Evolutionary conservation across 495 filamentous ascomycete genomes (phyloP).

Genomic region (Penicillium desertorum): DNA sequence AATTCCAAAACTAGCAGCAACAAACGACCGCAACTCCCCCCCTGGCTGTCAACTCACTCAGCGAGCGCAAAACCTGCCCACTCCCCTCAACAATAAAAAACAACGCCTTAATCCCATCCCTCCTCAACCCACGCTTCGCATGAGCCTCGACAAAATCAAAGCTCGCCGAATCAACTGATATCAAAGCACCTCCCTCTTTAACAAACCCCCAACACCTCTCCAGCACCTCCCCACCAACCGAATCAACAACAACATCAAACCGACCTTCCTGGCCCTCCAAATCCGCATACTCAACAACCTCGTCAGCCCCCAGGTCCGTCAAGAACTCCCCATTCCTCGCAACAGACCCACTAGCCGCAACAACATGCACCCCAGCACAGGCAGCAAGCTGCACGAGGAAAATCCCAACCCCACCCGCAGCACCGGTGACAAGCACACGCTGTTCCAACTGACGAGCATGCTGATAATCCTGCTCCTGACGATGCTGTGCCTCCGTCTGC

Average conservation of each 20-base stretch:
- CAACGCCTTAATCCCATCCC: conserved; percentile 25
- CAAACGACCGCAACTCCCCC: conserved; percentile 29
- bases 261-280: conserved; percentile 7
- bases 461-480: neutral
- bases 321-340: conserved; percentile 34
- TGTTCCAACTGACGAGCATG: neutral
- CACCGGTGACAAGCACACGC: conserved; percentile 35
- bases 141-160: conserved; percentile 40
- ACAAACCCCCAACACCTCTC: conserved; percentile 28
- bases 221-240: conserved; percentile 34
- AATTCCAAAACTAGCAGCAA: conserved; percentile 27
- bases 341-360: conserved; percentile 31
- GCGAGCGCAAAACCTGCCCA: conserved; percentile 12
- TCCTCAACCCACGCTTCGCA: conserved; percentile 22
- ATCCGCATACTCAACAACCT: conserved; percentile 30
- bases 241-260: conserved; percentile 40
- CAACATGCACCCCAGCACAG: conserved; percentile 24
- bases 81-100: conserved; percentile 38
- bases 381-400: conserved; percentile 38
- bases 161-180: conserved; percentile 37
- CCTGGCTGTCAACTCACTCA: conserved; percentile 24
- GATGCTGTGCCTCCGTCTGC: neutral
- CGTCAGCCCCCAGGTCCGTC: conserved; percentile 27
- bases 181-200: conserved; percentile 22
- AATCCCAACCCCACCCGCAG: conserved; percentile 35